Percentiles rank a stretch among this genome's conserved stretches.
Conservation (phyloP, 495 filamentous ascomycete genomes). For the Tuber brumale region DNA sequence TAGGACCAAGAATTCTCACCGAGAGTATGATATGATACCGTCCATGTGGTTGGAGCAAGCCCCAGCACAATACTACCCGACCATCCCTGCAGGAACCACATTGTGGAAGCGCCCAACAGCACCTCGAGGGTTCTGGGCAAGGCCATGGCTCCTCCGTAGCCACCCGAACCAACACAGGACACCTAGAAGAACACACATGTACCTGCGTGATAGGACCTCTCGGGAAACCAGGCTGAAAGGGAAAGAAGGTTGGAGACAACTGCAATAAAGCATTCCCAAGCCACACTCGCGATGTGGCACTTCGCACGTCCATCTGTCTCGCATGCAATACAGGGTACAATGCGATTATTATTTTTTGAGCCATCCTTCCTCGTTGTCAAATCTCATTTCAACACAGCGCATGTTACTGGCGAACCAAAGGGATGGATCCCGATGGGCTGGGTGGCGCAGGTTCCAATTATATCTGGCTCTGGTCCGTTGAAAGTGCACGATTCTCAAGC, state of each 20-base stretch:
- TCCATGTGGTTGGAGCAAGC: neutral
- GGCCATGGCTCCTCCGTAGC: neutral
- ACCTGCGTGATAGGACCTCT: neutral
- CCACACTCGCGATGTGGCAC: neutral
- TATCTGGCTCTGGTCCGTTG: neutral
- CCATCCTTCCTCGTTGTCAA: neutral
- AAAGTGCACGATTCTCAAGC: neutral
- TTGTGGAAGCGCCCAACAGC: neutral
- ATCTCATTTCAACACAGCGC: neutral
- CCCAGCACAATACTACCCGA: neutral
- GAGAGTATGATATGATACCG: neutral
- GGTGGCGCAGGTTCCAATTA: neutral
- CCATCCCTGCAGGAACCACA: neutral
- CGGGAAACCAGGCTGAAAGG: neutral
- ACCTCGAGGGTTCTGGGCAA: neutral
- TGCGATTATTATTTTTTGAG: neutral
- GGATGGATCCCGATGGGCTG: neutral
- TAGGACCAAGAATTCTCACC: neutral
- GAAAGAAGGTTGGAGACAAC: neutral
- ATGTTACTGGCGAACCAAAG: neutral
- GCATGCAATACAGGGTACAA: neutral
- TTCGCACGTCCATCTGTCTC: neutral
- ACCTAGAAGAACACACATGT: neutral
- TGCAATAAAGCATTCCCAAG: neutral
- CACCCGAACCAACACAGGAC: neutral